Conservation (phyloP, 805 yeast species). For the Sungouiozyma intestinalis region DNA sequence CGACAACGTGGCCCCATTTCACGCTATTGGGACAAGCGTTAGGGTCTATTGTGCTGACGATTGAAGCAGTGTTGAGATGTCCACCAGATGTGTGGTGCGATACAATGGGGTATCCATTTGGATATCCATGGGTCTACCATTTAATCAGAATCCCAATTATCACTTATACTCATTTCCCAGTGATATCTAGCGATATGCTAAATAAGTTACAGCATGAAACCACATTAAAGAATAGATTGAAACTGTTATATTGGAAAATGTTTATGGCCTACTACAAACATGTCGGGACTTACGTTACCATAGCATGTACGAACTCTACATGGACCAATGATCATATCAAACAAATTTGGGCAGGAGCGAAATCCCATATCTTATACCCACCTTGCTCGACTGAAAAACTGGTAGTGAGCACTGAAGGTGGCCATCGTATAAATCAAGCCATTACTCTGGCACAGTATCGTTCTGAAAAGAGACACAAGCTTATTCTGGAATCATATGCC, state of each 20-base stretch:
- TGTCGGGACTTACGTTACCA: conserved; percentile 55
- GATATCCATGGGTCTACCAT: conserved; percentile 55
- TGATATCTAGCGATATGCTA: conserved; percentile 82
- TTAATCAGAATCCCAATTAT: conserved; percentile 59
- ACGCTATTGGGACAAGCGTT: conserved; percentile 83
- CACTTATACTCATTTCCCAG: conserved; percentile 92
- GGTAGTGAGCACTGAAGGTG: conserved; percentile 12
- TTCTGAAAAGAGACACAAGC: conserved; percentile 82
- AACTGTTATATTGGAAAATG: conserved; percentile 59
- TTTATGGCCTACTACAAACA: conserved; percentile 55
- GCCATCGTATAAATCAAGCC: conserved; percentile 27
- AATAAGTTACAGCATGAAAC: conserved; percentile 32
- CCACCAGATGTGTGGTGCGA: conserved; percentile 89
- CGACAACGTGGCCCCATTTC: conserved; percentile 61
- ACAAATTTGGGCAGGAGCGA: conserved; percentile 47
- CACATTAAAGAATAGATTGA: conserved; percentile 26
- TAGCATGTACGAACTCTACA: conserved; percentile 70
- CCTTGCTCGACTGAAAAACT: conserved; percentile 72
- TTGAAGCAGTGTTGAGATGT: conserved; percentile 58
- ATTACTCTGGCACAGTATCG: conserved; percentile 77
- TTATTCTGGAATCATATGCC: conserved; percentile 56
- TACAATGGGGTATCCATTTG: conserved; percentile 88
- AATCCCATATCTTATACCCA: conserved; percentile 57
- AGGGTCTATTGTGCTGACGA: conserved; percentile 60
- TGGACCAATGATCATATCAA: conserved; percentile 82